Percentiles rank a stretch among this genome's conserved stretches.
phyloP scores from a whole-genome alignment of 768 basidiomycete genomes.

The Lactifluus piperatus region DNA sequence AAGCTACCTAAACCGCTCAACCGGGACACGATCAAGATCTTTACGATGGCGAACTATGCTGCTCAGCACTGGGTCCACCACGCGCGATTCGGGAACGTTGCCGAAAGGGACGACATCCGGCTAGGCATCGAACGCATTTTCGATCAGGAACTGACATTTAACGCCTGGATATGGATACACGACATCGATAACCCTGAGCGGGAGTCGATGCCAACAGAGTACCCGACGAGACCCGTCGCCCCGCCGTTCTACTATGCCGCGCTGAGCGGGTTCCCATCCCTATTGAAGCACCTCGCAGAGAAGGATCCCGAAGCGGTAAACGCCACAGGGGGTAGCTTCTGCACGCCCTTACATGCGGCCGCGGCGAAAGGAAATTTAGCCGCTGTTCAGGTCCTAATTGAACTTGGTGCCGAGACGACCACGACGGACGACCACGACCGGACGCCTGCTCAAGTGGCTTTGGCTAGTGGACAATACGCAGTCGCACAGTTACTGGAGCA shows the following conservation, averaged over 20 bases:
- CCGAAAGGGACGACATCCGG: slow-evolving; percentile 1
- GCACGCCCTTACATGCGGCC: slow-evolving; percentile 2
- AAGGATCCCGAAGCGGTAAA: not conserved
- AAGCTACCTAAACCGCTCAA: not conserved
- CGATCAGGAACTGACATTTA: not conserved
- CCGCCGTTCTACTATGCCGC: slow-evolving; percentile 10
- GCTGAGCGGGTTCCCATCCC: not conserved
- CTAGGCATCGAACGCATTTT: slow-evolving; percentile 13
- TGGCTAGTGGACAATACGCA: not conserved
- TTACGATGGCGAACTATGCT: slow-evolving; percentile 11
- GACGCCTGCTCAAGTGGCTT: slow-evolving; percentile 8
- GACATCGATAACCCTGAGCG: slow-evolving; percentile 10
- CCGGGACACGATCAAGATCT: slow-evolving; percentile 6
- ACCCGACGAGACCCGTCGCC: not conserved
- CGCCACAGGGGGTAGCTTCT: not conserved
- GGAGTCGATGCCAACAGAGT: not conserved
- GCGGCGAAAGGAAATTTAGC: not conserved
- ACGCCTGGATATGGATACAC: slow-evolving; percentile 7
- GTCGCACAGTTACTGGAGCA: slow-evolving; percentile 6
- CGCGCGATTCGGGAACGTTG: not conserved
- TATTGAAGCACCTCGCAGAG: slow-evolving; percentile 3
- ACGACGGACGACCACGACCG: not conserved
- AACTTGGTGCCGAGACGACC: not conserved
- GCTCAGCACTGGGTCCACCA: slow-evolving; percentile 5
- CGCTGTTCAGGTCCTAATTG: not conserved